Percentiles rank a stretch among this genome's conserved stretches.
phyloP scores from a whole-genome alignment of 805 yeast species.

The Candida ulmi region DNA sequence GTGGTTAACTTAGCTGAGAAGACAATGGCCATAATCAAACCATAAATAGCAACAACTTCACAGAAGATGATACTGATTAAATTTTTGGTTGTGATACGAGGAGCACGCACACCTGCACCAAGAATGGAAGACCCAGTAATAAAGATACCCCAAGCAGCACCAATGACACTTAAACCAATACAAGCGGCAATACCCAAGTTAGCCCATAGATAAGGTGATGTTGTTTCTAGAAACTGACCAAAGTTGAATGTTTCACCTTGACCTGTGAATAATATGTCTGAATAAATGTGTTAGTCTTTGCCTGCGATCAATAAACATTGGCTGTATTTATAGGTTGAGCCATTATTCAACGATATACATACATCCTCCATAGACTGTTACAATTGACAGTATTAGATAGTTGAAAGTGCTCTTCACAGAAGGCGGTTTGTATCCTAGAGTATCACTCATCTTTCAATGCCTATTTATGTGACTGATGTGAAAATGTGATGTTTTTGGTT shows the following conservation, averaged over 20 bases:
- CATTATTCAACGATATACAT: constrained; percentile 6
- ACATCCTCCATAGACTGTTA: constrained; percentile 22
- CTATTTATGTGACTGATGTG: too few species aligned
- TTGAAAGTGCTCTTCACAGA: constrained; percentile 13
- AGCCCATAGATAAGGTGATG: constrained; percentile 98
- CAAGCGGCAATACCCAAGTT: constrained; percentile 82
- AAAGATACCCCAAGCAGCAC: constrained; percentile 99
- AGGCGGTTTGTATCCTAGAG: constrained; percentile 12
- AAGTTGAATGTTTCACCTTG: constrained; percentile 89
- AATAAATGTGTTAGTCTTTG: constrained; percentile 2
- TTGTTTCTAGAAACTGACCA: constrained; percentile 76
- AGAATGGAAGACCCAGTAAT: constrained; percentile 90
- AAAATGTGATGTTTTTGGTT: too few species aligned
- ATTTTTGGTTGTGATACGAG: constrained; percentile 95
- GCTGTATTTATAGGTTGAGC: neutral
- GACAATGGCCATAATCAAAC: constrained; percentile 95
- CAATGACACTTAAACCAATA: constrained; percentile 90
- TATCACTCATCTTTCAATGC: too few species aligned
- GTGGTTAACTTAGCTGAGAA: constrained; percentile 85
- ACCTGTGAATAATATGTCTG: constrained; percentile 66
- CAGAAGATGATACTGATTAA: constrained; percentile 95
- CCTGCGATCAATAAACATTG: too few species aligned
- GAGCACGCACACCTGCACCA: constrained; percentile 98
- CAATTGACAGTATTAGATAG: constrained; percentile 12
- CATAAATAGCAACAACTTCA: constrained; percentile 98